A percentile compares a stretch with the other conserved stretches of the same genome.
Conservation (phyloP, 257 asterid species). For the Linaria vulgaris region DNA sequence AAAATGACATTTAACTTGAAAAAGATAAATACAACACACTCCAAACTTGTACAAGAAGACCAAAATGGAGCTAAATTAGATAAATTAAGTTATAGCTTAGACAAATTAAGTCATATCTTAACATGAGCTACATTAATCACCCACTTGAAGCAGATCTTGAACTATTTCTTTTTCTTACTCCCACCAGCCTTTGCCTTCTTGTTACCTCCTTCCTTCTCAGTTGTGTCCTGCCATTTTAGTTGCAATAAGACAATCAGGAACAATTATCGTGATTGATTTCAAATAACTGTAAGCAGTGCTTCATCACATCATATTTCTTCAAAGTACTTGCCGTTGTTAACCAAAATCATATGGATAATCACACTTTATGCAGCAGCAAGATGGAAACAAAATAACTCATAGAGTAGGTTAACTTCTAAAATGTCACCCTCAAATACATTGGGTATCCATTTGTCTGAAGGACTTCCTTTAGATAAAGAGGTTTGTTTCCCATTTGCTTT, state of each 20-base stretch:
- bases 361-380: background rate
- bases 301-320: background rate
- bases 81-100: background rate
- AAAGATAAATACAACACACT: too few species aligned
- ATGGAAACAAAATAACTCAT: background rate
- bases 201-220: constrained; percentile 60
- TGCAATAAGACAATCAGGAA: constrained; percentile 10
- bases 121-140: constrained; percentile 6
- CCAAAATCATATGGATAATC: too few species aligned
- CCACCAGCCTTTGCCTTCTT: constrained; percentile 64
- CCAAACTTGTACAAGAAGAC: too few species aligned
- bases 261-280: background rate
- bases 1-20: too few species aligned
- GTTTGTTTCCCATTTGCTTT: too few species aligned
- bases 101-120: constrained; percentile 15
- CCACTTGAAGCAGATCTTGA: constrained; percentile 1
- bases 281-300: background rate
- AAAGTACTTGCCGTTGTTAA: background rate
- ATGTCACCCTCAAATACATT: background rate
- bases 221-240: constrained; percentile 57
- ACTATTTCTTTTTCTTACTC: constrained; percentile 67
- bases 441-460: too few species aligned
- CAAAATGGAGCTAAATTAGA: constrained; percentile 10
- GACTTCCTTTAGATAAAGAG: too few species aligned
- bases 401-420: background rate